Evolutionary conservation across 306 rosid species (phyloP), one percentile per base, ranked within the genome.

Genomic region (Rosa chinensis): DNA sequence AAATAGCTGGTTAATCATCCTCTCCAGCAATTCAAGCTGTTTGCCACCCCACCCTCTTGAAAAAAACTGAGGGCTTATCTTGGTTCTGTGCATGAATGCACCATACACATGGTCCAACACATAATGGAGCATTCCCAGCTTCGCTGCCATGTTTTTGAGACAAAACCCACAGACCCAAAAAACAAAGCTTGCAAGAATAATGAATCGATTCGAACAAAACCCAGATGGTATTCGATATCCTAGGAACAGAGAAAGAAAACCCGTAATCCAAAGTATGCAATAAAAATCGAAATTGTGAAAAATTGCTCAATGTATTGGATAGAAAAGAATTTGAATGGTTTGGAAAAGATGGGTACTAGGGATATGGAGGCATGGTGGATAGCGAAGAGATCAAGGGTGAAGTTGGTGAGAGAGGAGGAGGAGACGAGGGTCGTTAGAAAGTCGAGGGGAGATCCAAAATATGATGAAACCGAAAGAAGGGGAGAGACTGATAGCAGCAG

Each of bases 21-120:
- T 91, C 87, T 94, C 97, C 0, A 94, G 90, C 88, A 92, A 77
- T 18, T 88, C 97, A 3, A 92, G 99, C 77, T 89, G 91, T 2
- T 92, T 23, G 13, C 99, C 99, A 20, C 97, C 99, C 99, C 99
- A 94, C 75, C 97, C 99, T 74, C 89, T 58, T 2, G 99, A 92
- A 67, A 94, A 94, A 66, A 94, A 94, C 4, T 86, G 94, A 3
- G 99, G 92, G 81, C 91, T 92, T 11, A 94, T 83, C 84, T 82
- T 94, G 12, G 96, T 84, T 69, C 99, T 84, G 90, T 94, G 92
- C 97, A 94, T 82, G 67, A 92, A 94, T 69, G 99, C 97, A 58
- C 99, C 97, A 59, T 94, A 91, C 1, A 94, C 83, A 58, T 94
- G 99, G 82, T 94, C 97, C 85, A 94, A 74, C n/a, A 92, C 95